Percentiles rank a stretch among this genome's conserved stretches.
Conservation (phyloP, 768 basidiomycete genomes). For the Clathrus columnatus region DNA sequence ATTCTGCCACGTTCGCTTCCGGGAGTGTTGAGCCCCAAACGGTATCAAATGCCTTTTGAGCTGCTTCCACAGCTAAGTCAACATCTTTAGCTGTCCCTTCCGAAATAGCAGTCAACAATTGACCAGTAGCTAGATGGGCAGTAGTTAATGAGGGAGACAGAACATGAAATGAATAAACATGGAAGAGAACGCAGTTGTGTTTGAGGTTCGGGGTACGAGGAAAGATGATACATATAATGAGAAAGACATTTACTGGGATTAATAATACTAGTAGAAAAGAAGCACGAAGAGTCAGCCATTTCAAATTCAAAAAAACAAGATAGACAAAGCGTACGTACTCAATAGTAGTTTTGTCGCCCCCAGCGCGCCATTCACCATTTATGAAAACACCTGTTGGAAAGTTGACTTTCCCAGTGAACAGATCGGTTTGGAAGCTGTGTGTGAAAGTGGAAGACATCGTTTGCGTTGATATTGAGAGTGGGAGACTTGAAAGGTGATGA, state of each 20-base stretch:
- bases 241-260: conserved; percentile 38
- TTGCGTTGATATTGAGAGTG: neutral
- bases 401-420: conserved; percentile 49
- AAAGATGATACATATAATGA: neutral
- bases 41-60: conserved; percentile 53
- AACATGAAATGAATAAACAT: neutral
- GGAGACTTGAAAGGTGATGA: neutral
- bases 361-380: conserved; percentile 55
- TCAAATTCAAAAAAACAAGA: neutral
- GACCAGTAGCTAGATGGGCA: conserved; percentile 46
- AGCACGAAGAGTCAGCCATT: neutral
- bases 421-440: conserved; percentile 43
- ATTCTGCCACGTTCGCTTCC: conserved; percentile 46
- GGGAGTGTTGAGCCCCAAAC: conserved; percentile 59
- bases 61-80: conserved; percentile 63
- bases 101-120: conserved; percentile 46
- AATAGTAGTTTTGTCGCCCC: conserved; percentile 48
- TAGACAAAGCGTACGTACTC: conserved; percentile 41
- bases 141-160: conserved; percentile 4
- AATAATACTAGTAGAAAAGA: conserved; percentile 34
- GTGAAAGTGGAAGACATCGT: conserved; percentile 24
- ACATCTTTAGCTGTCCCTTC: conserved; percentile 64
- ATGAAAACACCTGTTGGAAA: conserved; percentile 67
- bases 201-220: neutral
- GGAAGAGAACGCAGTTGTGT: conserved; percentile 5